Percentiles rank a stretch among this genome's conserved stretches.
These are phyloP conservation scores for Smithsoniella earleae DNA, from an alignment of 163 green algal species.

Conservation along the genomic window DNA sequence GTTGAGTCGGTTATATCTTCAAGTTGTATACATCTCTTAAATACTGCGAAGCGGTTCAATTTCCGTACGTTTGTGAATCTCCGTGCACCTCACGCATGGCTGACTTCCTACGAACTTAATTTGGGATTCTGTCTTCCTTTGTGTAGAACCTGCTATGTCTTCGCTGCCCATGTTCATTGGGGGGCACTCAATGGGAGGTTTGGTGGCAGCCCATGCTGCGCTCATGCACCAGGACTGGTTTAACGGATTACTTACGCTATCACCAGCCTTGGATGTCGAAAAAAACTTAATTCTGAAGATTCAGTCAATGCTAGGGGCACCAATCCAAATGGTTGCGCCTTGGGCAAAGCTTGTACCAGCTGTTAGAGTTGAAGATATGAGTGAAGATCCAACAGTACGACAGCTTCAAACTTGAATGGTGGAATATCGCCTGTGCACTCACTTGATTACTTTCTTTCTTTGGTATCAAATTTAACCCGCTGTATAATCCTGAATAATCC, in stretches of 20 bases:
- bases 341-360: constrained; percentile 54
- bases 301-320: background rate
- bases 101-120: too few species aligned
- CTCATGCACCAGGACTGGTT: constrained; percentile 33
- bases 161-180: constrained; percentile 49
- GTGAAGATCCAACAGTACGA: constrained; percentile 44
- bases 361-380: constrained; percentile 61
- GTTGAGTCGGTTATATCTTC: too few species aligned
- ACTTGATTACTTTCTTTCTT: too few species aligned
- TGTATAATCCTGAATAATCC: too few species aligned
- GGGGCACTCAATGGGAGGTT: constrained; percentile 64
- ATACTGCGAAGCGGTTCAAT: too few species aligned
- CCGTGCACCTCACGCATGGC: too few species aligned
- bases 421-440: too few species aligned
- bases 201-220: constrained; percentile 49
- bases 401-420: too few species aligned
- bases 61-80: too few species aligned
- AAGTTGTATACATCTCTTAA: too few species aligned
- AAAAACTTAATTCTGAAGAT: constrained; percentile 46
- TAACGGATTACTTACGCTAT: constrained; percentile 59
- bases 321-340: constrained; percentile 32
- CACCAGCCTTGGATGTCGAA: constrained; percentile 61
- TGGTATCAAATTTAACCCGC: too few species aligned
- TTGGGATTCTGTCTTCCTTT: too few species aligned
- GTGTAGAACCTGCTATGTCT: background rate